Conservation (phyloP, 352 stramenopile species). For the Phytophthora megakarya region DNA sequence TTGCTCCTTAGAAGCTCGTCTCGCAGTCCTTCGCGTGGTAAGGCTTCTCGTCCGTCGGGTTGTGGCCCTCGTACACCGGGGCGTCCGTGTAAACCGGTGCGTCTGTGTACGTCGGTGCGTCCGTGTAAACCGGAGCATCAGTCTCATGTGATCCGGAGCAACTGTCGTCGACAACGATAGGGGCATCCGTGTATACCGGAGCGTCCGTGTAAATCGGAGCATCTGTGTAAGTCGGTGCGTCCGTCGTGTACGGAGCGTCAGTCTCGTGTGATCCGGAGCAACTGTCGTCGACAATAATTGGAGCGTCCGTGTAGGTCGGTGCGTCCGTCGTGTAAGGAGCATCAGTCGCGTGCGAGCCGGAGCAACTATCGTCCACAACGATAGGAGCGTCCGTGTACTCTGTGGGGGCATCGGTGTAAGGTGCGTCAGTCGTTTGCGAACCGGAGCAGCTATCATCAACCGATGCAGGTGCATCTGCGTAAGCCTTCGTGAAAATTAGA, state of each 20-base stretch:
- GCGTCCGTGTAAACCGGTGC: not conserved
- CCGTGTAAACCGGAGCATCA: slow-evolving; percentile 11
- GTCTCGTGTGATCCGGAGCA: not conserved
- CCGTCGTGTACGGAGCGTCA: too few relatives aligned
- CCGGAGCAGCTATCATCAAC: not conserved
- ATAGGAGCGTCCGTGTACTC: slow-evolving; percentile 1
- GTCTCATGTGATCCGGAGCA: not conserved
- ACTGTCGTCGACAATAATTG: slow-evolving; percentile 7
- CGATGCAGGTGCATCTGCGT: not conserved
- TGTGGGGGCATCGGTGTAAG: slow-evolving; percentile 8
- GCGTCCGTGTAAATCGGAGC: not conserved
- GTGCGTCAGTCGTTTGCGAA: not conserved
- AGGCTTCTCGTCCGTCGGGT: not conserved
- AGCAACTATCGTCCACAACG: not conserved
- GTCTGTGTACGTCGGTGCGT: not conserved
- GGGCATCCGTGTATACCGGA: not conserved
- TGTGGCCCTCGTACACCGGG: slow-evolving; percentile 9
- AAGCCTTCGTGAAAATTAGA: not conserved
- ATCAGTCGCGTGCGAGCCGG: slow-evolving; percentile 3
- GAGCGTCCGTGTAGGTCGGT: slow-evolving; percentile 8
- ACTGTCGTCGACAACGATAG: slow-evolving; percentile 7
- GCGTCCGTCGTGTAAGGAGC: too few relatives aligned
- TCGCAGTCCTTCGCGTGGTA: slow-evolving; percentile 19
- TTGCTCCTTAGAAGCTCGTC: slow-evolving; percentile 13
- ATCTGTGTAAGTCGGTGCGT: too few relatives aligned